phyloP scores from a whole-genome alignment of 306 rosid species.

The Quercus glauca region DNA sequence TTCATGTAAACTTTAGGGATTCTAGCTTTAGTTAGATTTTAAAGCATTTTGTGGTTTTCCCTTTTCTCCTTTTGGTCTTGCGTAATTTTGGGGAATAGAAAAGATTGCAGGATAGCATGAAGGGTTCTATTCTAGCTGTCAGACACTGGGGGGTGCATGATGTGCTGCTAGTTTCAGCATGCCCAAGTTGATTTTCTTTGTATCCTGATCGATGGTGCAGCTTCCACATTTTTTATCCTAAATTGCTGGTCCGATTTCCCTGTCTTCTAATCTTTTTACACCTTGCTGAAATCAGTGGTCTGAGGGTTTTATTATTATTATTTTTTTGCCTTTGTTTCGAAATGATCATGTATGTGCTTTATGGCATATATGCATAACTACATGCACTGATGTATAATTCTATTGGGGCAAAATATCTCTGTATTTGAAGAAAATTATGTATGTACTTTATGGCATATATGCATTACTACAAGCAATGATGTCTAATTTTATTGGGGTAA shows the following conservation, averaged over 20 bases:
- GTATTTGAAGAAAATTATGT: not conserved
- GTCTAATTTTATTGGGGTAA: not conserved
- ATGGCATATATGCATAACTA: not conserved
- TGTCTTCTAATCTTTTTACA: not conserved
- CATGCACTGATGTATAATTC: not conserved
- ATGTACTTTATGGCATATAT: not conserved
- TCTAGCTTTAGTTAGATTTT: constrained; percentile 6
- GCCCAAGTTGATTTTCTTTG: not conserved
- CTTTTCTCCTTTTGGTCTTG: not conserved
- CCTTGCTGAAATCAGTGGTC: not conserved
- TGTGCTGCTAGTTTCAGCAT: not conserved
- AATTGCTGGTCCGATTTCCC: not conserved
- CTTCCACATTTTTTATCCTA: not conserved
- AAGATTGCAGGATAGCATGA: not conserved
- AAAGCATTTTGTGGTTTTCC: not conserved
- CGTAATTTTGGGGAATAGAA: not conserved
- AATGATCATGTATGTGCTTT: too few species aligned
- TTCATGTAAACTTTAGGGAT: not conserved
- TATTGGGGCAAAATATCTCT: not conserved
- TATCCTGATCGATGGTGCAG: not conserved
- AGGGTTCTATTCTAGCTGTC: not conserved
- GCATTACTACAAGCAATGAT: not conserved
- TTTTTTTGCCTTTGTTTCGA: too few species aligned
- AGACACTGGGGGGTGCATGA: not conserved
- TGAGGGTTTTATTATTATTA: not conserved